Base-by-base conservation (phyloP, 1,284 basidiomycete species). In the Vanrija pseudolonga region DNA sequence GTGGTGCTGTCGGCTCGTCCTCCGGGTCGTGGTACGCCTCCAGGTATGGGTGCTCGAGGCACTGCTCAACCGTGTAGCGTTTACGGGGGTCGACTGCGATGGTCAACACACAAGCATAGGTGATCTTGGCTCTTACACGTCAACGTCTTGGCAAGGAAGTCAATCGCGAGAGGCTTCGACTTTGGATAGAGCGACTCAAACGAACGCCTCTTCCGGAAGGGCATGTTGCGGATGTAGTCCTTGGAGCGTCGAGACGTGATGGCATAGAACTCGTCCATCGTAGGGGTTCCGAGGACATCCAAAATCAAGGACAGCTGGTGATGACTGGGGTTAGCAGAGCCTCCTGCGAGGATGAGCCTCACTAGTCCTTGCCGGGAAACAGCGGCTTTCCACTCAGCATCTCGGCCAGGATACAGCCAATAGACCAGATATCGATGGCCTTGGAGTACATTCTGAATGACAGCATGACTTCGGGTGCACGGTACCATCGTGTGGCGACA, bases 381-480 rank as follows among this genome's bases (percentile, higher is more conserved):
- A 98, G 81, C 0, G 94, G 93, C 67, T 92, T 89, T 20, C 92
- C 89, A 3, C 85, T 88, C 6, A 98, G 80, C 93, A 98, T 97
- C 79, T 98, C 94, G 2, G 92, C 95, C 28, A 97, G 82, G 71
- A 98, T 96, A 73, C 94, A 97, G 6, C 94, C 94, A 24, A 98
- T 90, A 11, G 90, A 93, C 94, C 94, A 96, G 17, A 94, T 84
- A 66, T 93, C 90, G 66, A 94, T 92, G 26, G 90, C 89, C 78
- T 93, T 93, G 53, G 90, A 93, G 78, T 96, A 96, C 76, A 93
- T 89, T 72, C 93, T 91, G 80, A 96, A 95, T 3, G 91, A 94
- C 55, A 96, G 81, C 93, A 96, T 95, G 77, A 95, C 92, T 74
- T 95, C 92, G 1, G 92, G 92, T 0, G 92, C 92, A 41, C 93